Conservation (phyloP, 2,329 filamentous ascomycete species). For the Coniochaeta hoffmannii region DNA sequence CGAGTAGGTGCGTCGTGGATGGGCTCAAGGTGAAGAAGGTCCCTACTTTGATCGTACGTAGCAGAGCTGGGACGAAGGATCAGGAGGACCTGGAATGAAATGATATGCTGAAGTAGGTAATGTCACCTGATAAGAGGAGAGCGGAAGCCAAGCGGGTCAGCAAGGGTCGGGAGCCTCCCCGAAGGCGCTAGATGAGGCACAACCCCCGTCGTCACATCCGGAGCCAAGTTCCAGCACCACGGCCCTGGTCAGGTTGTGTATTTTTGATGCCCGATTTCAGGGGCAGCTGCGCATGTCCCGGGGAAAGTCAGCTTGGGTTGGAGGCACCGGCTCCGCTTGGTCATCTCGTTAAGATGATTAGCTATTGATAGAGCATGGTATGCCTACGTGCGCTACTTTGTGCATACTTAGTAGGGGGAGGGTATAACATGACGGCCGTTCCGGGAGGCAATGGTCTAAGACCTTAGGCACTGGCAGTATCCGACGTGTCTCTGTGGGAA, state of each 20-base stretch:
- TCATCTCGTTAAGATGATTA: not conserved
- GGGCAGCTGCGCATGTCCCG: not conserved
- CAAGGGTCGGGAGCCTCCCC: not conserved
- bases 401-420: too few relatives aligned
- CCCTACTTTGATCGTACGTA: too few relatives aligned
- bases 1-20: too few relatives aligned
- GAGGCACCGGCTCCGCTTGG: not conserved
- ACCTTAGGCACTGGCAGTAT: too few relatives aligned
- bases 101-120: not conserved
- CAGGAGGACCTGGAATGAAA: not conserved
- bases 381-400: too few relatives aligned
- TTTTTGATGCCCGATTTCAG: not conserved
- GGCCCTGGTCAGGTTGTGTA: too few relatives aligned
- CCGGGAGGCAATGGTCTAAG: too few relatives aligned
- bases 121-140: conserved; percentile 3
- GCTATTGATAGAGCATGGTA: not conserved
- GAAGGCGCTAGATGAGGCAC: not conserved
- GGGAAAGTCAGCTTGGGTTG: not conserved
- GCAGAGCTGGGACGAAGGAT: too few relatives aligned
- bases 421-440: too few relatives aligned
- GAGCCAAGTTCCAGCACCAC: not conserved
- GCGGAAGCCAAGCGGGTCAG: conserved; percentile 1
- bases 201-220: not conserved
- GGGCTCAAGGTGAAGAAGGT: too few relatives aligned
- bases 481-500: too few relatives aligned